Evolutionary conservation across 1,284 basidiomycete species (phyloP).

Genomic region (Ganoderma meredithae): DNA sequence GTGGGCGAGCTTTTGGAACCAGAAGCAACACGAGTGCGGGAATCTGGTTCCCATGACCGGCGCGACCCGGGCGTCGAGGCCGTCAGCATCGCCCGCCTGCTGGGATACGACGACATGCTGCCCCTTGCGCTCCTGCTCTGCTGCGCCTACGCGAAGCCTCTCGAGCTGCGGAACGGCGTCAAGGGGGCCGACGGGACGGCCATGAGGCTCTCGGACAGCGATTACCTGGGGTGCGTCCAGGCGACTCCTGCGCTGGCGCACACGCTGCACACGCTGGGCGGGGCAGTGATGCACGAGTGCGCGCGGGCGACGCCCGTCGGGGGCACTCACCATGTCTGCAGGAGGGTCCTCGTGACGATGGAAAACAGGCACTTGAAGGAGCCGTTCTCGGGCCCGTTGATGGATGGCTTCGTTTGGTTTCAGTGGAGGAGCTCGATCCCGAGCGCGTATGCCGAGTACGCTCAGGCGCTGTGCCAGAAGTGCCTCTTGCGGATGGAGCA

Average conservation of each 20-base stretch:
- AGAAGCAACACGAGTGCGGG: neutral
- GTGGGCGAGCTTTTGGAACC: neutral
- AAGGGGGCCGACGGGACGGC: neutral
- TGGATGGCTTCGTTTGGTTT: neutral
- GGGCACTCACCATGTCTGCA: no score
- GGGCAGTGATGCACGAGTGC: neutral
- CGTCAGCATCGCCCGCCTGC: neutral
- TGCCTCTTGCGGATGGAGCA: neutral
- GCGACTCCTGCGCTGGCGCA: neutral
- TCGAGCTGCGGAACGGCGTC: slow-evolving; percentile 6
- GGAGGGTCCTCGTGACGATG: neutral
- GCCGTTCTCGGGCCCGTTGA: neutral
- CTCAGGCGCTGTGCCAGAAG: neutral
- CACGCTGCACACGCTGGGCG: neutral
- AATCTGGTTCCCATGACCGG: neutral
- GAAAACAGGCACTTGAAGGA: neutral
- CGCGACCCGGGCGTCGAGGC: neutral
- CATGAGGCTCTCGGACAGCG: neutral
- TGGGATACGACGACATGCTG: neutral
- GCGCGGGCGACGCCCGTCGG: neutral
- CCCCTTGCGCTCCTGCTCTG: neutral
- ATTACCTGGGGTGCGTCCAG: slow-evolving; percentile 1
- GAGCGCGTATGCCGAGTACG: neutral
- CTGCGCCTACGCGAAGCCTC: neutral
- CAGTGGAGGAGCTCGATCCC: neutral